These are phyloP conservation scores for Epichloe gansuensis DNA, from an alignment of 2,329 filamentous ascomycete species.

Conservation along the genomic window DNA sequence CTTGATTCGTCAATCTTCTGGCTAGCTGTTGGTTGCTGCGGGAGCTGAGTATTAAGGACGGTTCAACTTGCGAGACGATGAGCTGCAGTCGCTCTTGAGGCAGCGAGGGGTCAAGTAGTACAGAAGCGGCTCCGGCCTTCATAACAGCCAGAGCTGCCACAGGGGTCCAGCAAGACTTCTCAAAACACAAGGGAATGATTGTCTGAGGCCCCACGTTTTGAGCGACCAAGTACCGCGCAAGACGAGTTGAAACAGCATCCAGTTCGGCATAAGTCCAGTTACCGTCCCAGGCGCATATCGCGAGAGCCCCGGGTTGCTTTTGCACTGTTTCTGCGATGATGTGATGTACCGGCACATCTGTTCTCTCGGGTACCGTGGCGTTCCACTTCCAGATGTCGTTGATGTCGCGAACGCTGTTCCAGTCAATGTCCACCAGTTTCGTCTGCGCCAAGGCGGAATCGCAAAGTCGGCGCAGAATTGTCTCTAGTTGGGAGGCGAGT, in stretches of 20 bases:
- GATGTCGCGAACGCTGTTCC: background rate
- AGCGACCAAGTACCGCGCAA: conserved; percentile 5
- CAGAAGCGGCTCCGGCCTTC: conserved; percentile 3
- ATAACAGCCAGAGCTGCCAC: conserved; percentile 2
- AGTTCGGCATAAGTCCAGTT: conserved; percentile 25
- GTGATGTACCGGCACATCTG: conserved; percentile 2
- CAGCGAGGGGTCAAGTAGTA: conserved; percentile 9
- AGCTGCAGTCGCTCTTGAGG: conserved; percentile 8
- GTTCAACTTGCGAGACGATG: conserved; percentile 9
- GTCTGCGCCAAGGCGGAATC: background rate
- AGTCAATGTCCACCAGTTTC: background rate
- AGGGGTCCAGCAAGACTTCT: conserved; percentile 7
- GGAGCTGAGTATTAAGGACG: conserved; percentile 11
- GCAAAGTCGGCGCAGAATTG: conserved; percentile 1
- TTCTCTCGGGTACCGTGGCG: background rate
- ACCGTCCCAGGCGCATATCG: conserved; percentile 23
- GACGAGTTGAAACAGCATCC: background rate
- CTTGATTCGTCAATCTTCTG: background rate
- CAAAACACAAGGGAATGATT: conserved; percentile 3
- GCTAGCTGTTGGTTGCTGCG: conserved; percentile 4
- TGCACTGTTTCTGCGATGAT: background rate
- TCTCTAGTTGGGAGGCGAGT: background rate
- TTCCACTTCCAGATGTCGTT: conserved; percentile 7
- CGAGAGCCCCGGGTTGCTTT: conserved; percentile 1
- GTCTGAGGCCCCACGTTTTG: conserved; percentile 2